Evolutionary conservation across 345 rosid species (phyloP), one percentile per base, ranked within the genome.

Genomic region (Arabis alpina): DNA sequence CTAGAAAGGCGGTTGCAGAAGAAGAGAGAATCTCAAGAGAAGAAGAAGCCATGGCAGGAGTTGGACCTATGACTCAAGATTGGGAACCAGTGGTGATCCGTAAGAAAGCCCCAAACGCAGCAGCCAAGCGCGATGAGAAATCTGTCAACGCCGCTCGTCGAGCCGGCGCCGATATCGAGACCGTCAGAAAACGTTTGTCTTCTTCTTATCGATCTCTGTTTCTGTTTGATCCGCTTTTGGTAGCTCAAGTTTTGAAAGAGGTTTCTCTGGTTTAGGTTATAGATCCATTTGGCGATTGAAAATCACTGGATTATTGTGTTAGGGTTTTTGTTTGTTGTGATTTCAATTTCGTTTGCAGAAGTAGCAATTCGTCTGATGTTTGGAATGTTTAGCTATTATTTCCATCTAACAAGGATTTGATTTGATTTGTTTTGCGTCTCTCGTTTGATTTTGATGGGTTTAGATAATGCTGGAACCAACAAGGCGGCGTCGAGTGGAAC

Each of bases 401-500:
- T n/a, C n/a, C 0, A 36, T 54, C 42, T 70, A 64, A 69, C 36
- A 36, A 1, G 9, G n/a, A 19, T 36, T 53, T 44, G 2, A n/a
- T 36, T 53, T 37, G 1, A n/a, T n/a, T n/a, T n/a, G n/a, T n/a
- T n/a, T n/a, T 57, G 41, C 44, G 23, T 49, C 2, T 12, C 66
- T 71, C 19, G 36, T 30, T 52, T 23, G 43, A 2, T 73, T 34
- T 32, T 56, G 43, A 3, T 57, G 54, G 19, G 11, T 39, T 72
- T 80, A 92, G 99, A 82, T 44, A 84, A 75, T 81, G 99, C 92
- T 77, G 98, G 93, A 60, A 58, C 89, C 4, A 95, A 95, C 86
- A 95, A 76, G 76, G 92, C 99, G 3, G 97, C 99, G 34, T 92
- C 98, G 2, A 92, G 97, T 71, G 70, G 97, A 73, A 92, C 98